These are phyloP conservation scores for Trichoderma erinaceum DNA, from an alignment of 495 filamentous ascomycete genomes.

Conservation along the genomic window DNA sequence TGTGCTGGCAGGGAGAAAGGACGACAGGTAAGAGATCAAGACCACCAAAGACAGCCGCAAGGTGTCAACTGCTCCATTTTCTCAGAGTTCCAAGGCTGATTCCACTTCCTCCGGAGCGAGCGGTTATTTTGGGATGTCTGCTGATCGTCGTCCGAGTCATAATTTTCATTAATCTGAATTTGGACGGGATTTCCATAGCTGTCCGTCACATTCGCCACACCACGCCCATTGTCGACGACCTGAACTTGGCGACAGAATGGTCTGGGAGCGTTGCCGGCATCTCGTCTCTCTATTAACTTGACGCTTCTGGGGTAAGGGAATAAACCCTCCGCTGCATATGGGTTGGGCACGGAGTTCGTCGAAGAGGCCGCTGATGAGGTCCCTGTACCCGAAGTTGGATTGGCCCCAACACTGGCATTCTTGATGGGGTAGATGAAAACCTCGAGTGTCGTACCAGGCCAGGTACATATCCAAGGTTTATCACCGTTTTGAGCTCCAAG, in stretches of 20 bases:
- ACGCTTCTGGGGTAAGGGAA: constrained; percentile 61
- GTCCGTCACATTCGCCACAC: constrained; percentile 35
- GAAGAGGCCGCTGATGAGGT: not conserved
- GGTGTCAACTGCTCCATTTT: constrained; percentile 26
- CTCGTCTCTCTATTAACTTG: constrained; percentile 75
- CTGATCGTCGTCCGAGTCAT: not conserved
- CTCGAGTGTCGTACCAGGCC: constrained; percentile 77
- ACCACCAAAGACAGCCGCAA: constrained; percentile 32
- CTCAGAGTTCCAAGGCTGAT: constrained; percentile 15
- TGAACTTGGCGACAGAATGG: constrained; percentile 65
- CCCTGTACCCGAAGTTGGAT: constrained; percentile 18
- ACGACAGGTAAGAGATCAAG: not conserved
- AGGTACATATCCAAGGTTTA: constrained; percentile 81
- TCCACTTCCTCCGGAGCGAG: not conserved
- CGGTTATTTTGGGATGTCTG: constrained; percentile 15
- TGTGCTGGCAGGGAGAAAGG: not conserved
- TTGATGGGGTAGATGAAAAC: constrained; percentile 72
- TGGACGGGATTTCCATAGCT: constrained; percentile 39
- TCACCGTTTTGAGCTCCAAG: constrained; percentile 43
- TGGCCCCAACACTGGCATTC: constrained; percentile 36
- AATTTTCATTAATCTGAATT: constrained; percentile 53
- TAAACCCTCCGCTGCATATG: constrained; percentile 16
- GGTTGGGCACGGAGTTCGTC: not conserved
- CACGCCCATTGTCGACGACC: constrained; percentile 45
- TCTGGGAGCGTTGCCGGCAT: constrained; percentile 34